Conservation (phyloP, 164 flowering plant species). For the Magnolia officinalis region DNA sequence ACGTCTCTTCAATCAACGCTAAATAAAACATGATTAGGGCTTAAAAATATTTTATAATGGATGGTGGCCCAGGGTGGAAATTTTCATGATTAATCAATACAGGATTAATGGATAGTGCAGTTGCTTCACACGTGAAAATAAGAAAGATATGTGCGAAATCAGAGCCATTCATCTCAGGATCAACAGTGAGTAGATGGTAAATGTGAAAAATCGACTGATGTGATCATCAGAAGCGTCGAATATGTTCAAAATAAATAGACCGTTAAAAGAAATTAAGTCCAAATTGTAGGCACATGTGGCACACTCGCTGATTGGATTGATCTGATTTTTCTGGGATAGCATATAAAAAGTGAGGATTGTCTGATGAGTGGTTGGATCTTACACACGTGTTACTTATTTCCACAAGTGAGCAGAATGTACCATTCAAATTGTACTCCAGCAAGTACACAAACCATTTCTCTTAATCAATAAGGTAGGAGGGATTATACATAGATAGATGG, state of each 20-base stretch:
- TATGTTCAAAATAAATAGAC: too few relatives aligned
- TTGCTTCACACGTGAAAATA: not conserved
- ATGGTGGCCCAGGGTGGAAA: conserved; percentile 9
- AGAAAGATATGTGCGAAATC: too few relatives aligned
- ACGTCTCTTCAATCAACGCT: conserved; percentile 55
- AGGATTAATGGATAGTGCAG: not conserved
- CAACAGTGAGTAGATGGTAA: too few relatives aligned
- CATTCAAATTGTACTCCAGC: not conserved
- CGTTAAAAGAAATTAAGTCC: not conserved
- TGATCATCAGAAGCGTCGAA: conserved; percentile 13
- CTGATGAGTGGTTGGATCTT: not conserved
- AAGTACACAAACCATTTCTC: not conserved
- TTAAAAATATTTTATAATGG: not conserved
- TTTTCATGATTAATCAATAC: not conserved
- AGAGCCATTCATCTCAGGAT: too few relatives aligned
- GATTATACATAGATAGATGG: not conserved
- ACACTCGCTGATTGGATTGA: not conserved
- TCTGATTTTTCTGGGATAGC: not conserved
- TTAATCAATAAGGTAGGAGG: not conserved
- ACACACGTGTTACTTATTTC: not conserved
- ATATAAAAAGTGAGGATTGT: not conserved
- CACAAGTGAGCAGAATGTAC: not conserved
- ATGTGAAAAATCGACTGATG: too few relatives aligned
- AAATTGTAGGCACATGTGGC: not conserved
- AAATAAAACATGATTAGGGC: conserved; percentile 40